Base-by-base conservation (phyloP, 148 eudicot species). In the Drosera capensis region DNA sequence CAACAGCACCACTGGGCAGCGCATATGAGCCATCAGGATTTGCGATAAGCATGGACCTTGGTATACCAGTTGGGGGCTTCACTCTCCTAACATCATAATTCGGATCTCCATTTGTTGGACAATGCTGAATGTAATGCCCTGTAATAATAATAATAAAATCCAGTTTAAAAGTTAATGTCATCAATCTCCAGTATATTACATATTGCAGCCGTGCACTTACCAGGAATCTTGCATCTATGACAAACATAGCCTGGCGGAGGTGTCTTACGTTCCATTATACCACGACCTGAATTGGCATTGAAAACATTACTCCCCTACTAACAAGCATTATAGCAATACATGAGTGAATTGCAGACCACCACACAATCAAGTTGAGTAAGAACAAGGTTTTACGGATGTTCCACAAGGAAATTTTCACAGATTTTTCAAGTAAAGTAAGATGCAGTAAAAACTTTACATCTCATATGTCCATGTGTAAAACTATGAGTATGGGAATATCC, bases 111-210 rank as follows among this genome's bases (percentile, higher is more conserved):
- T 90, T 84, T 7, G 97, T 90, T 8, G 87, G 93, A 39, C 93
- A 90, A 59, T 84, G 82, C 71, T 80, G 94, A 65, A 90, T 90
- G 44, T 73, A 84, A 64, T 90, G 95, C 25, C 97, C 97, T 84
- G 67, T 28, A 57, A 28, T 52, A 57, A 48, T 56, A 5, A 49
- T 21, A 5, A 25, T 7, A 43, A n/a, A n/a, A n/a, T n/a, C n/a
- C n/a, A n/a, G n/a, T n/a, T n/a, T n/a, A n/a, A n/a, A n/a, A n/a
- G n/a, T n/a, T n/a, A n/a, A n/a, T n/a, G n/a, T n/a, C n/a, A n/a
- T n/a, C n/a, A n/a, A n/a, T n/a, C n/a, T n/a, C n/a, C n/a, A n/a
- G n/a, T n/a, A n/a, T n/a, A n/a, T n/a, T n/a, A n/a, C n/a, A n/a
- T n/a, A n/a, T n/a, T n/a, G n/a, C n/a, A n/a, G n/a, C n/a, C n/a